Evolutionary conservation across 1,284 basidiomycete genomes (phyloP).

Genomic region (Phylloboletellus chloephorus): DNA sequence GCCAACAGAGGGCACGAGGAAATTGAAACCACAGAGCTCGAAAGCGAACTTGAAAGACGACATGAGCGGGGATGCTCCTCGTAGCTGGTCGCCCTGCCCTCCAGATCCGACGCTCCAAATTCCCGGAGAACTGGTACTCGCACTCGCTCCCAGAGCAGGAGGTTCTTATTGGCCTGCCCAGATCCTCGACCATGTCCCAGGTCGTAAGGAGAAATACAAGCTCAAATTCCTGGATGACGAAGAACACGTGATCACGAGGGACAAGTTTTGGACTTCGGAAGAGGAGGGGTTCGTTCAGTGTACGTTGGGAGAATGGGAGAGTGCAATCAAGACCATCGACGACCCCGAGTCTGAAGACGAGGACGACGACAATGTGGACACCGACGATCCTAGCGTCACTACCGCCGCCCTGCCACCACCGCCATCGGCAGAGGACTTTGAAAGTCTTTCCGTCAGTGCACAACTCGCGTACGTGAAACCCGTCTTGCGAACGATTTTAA

Average conservation of each 20-base stretch:
- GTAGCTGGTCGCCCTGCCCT: constrained; percentile 36
- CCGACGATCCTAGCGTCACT: constrained; percentile 20
- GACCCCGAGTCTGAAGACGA: constrained; percentile 46
- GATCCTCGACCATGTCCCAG: constrained; percentile 46
- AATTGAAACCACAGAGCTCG: constrained; percentile 18
- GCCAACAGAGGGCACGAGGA: constrained; percentile 12
- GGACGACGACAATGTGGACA: constrained; percentile 18
- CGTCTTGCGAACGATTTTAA: constrained; percentile 53
- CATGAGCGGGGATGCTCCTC: background rate
- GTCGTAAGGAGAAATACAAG: constrained; percentile 39
- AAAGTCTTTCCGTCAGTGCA: constrained; percentile 43
- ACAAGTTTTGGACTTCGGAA: constrained; percentile 51
- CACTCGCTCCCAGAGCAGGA: constrained; percentile 37
- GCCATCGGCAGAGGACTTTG: constrained; percentile 40
- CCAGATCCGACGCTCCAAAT: constrained; percentile 48
- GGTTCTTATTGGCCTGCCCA: constrained; percentile 61
- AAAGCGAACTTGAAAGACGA: constrained; percentile 13
- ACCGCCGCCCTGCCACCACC: constrained; percentile 37
- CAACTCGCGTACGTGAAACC: constrained; percentile 64
- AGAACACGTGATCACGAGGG: constrained; percentile 37
- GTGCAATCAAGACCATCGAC: constrained; percentile 40
- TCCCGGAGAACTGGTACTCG: constrained; percentile 62
- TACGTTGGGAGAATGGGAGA: constrained; percentile 52
- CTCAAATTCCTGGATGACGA: constrained; percentile 54
- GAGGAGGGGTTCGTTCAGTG: constrained; percentile 57